Evolutionary conservation across 2,329 filamentous ascomycete species (phyloP), one percentile per base, ranked within the genome.

Genomic region (Rutstroemia sp.): DNA sequence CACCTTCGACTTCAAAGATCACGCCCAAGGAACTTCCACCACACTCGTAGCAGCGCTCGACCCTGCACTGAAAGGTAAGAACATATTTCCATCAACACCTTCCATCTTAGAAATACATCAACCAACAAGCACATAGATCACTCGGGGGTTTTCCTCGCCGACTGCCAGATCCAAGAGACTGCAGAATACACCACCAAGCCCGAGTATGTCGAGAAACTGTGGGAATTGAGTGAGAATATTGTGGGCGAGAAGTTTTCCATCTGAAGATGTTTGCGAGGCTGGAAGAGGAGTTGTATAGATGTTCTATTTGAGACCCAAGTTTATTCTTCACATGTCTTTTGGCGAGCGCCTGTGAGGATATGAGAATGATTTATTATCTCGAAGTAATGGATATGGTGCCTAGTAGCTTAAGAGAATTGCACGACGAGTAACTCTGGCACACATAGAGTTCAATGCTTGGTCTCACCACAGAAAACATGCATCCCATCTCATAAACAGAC

Each of bases 151-250:
- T 61, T 46, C 19, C 46, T 61, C 17, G 16, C 19, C n/a, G 58
- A 61, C 48, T 61, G 59, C 30, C 34, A 40, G 10, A 25, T 55
- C 14, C 1, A 17, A 16, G 17, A 42, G 16, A 38, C 40, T 4
- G 34, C 40, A 12, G 40, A 51, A 0, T 48, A 56, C 10, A 45
- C 50, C 1, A 25, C 38, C 1, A 40, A 52, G 25, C 16, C 42
- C n/a, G 47, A 58, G 14, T 49, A 56, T 9, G 54, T 42, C 5
- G 40, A 57, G 25, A 54, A 34, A n/a, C n/a, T 60, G 3, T 61
- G 60, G 60, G 36, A 19, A n/a, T 30, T 60, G 27, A 58, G 56
- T 51, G 58, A 58, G 56, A 50, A 54, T 23, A n/a, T 60, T n/a
- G 56, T 60, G 17, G 58, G 58, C 5, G 51, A 58, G 56, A 49